phyloP scores from a whole-genome alignment of 2,329 filamentous ascomycete species.

The Pseudonectria foliicola region DNA sequence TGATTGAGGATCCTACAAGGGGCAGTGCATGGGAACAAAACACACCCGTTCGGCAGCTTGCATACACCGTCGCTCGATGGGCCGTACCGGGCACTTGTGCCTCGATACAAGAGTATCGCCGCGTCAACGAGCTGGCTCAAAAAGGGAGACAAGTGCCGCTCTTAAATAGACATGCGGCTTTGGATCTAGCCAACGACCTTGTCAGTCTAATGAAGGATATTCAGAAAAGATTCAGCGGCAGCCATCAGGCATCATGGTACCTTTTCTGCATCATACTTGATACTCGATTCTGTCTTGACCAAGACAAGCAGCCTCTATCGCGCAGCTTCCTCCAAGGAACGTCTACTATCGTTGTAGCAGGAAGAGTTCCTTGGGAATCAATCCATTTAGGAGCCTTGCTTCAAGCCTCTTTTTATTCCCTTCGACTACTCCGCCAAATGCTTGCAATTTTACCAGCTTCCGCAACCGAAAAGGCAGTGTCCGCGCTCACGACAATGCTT shows the following conservation, averaged over 20 bases:
- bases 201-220: constrained; percentile 11
- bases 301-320: constrained; percentile 20
- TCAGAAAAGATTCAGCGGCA: constrained; percentile 1
- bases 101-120: constrained; percentile 30
- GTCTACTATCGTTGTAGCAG: neutral
- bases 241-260: constrained; percentile 15
- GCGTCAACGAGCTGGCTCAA: constrained; percentile 24
- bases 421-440: constrained; percentile 41
- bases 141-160: constrained; percentile 21
- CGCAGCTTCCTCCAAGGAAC: constrained; percentile 16
- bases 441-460: constrained; percentile 12
- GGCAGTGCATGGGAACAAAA: constrained; percentile 52
- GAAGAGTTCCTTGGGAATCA: constrained; percentile 41
- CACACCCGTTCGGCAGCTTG: constrained; percentile 41
- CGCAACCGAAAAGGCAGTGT: constrained; percentile 1
- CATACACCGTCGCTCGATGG: constrained; percentile 42
- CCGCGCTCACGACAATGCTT: constrained; percentile 16
- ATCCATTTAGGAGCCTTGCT: constrained; percentile 56
- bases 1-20: constrained; percentile 50
- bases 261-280: constrained; percentile 23
- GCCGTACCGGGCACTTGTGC: constrained; percentile 9
- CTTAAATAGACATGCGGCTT: constrained; percentile 5
- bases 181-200: constrained; percentile 12
- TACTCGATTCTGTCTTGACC: constrained; percentile 21
- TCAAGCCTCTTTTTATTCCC: constrained; percentile 54